Base-by-base conservation (phyloP, 2,329 filamentous ascomycete species). In the Microdochium bolleyi region DNA sequence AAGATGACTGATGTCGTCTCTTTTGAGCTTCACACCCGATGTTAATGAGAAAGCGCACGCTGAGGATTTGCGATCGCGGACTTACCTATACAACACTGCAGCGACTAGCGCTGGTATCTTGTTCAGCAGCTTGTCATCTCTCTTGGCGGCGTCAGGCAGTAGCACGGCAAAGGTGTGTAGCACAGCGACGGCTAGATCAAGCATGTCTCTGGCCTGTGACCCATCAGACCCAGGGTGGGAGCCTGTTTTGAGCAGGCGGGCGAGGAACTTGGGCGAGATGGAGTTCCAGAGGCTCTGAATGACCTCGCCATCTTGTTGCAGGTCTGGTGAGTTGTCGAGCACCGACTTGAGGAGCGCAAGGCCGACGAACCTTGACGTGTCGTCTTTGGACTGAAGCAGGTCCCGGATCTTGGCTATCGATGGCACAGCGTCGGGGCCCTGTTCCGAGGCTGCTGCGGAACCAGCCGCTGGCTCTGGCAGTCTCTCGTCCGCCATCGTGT, bases 341-440 rank as follows among this genome's bases (percentile, higher is more conserved):
- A 85, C 68, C n/a, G 81, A 79, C 60, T 83, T 85, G 50, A 88
- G 73, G 22, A 88, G 73, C 1, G 83, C 82, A 22, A 88, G 71
- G 8, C 83, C 85, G 38, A 87, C 83, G 58, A 88, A 87, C 60
- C 82, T 77, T 21, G 82, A 80, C 0, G 85, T 88, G 62, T 88
- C 84, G 62, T 87, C 78, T 55, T 81, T 83, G 52, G 79, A 67
- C 52, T 72, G 70, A 32, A 88, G 73, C 2, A 87, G 73, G 1
- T 70, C 61, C 57, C 80, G 71, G 51, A 86, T 76, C 59, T 78
- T 79, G 50, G 75, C 67, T 51, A 81, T 30, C 0, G 64, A 58
- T 3, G 41, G 41, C 3, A 46, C 41, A 21, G 41, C 41, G 5
- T 24, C 41, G 21, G 14, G 7, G 16, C 7, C 41, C 22, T 21